Evolutionary conservation across 305 asterid species (phyloP), one percentile per base, ranked within the genome.

Genomic region (Petunia hybrid): DNA sequence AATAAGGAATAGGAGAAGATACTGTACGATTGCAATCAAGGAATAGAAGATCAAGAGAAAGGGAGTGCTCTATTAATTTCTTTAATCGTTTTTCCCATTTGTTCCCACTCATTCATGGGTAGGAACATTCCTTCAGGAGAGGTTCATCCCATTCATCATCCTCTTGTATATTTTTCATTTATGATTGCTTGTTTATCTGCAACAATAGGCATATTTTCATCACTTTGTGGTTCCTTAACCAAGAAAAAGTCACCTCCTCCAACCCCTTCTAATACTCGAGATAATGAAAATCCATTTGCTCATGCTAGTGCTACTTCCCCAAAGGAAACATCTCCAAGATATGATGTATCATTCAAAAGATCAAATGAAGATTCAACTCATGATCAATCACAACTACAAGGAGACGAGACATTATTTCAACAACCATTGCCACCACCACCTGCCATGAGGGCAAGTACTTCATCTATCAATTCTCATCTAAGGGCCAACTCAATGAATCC

Each of bases 181-280:
- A 31, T 83, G 55, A 65, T 86, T 65, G 42, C 82, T 81, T 84
- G 81, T 48, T 67, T 73, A 56, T 45, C 57, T 71, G 74, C 73
- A n/a, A 53, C 77, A 55, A 62, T 85, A 55, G 80, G 39, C 68
- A 82, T 89, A 87, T 91, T 83, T 86, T 84, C 92, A 64, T 87
- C 81, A 85, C 85, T 88, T 7, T 90, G 92, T 81, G 92, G 93
- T 41, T 81, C 81, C 48, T 46, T 90, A 39, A 66, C 82, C 56
- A 80, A 87, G 40, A 83, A 69, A 77, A 85, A 84, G 13, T 46
- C 80, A 22, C 60, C 82, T 60, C 63, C 67, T 78, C 14, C 48
- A 45, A 68, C 55, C 36, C 74, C 39, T 39, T 1, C 69, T 5
- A 39, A 40, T 67, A 5, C 62, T 78, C 5, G 78, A 74, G 36